phyloP scores from a whole-genome alignment of 805 yeast genomes.

The Candida nonsorbophila region DNA sequence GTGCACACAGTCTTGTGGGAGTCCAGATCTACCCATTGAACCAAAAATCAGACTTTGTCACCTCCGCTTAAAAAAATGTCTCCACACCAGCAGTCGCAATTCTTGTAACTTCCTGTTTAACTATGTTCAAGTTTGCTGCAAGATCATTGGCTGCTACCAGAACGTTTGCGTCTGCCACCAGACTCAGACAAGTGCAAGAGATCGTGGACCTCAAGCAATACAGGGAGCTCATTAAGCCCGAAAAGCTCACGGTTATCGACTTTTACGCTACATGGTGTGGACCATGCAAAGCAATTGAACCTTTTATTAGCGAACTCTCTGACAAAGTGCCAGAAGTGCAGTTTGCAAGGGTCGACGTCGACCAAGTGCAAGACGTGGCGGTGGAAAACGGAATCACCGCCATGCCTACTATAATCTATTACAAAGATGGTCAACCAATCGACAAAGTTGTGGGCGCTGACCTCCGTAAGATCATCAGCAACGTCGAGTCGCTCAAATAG shows the following conservation, averaged over 20 bases:
- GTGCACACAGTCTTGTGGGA: no score
- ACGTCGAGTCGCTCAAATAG: no score
- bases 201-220: constrained; percentile 21
- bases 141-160: no score
- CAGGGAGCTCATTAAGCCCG: constrained; percentile 14
- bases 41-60: no score
- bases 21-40: no score
- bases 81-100: not conserved
- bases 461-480: no score
- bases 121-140: no score
- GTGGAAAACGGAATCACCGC: constrained; percentile 58
- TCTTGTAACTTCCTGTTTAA: no score
- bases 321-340: constrained; percentile 41
- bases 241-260: constrained; percentile 30
- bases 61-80: not conserved
- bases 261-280: constrained; percentile 44
- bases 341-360: constrained; percentile 71
- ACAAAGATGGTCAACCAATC: constrained; percentile 54
- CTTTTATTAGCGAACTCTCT: constrained; percentile 29
- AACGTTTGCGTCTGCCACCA: constrained; percentile 2
- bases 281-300: constrained; percentile 39
- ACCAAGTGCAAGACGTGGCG: constrained; percentile 55
- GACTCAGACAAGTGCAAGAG: constrained; percentile 19
- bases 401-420: constrained; percentile 70
- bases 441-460: constrained; percentile 66